These are phyloP conservation scores for Clathrus columnatus DNA, from an alignment of 768 basidiomycete species.

Conservation along the genomic window DNA sequence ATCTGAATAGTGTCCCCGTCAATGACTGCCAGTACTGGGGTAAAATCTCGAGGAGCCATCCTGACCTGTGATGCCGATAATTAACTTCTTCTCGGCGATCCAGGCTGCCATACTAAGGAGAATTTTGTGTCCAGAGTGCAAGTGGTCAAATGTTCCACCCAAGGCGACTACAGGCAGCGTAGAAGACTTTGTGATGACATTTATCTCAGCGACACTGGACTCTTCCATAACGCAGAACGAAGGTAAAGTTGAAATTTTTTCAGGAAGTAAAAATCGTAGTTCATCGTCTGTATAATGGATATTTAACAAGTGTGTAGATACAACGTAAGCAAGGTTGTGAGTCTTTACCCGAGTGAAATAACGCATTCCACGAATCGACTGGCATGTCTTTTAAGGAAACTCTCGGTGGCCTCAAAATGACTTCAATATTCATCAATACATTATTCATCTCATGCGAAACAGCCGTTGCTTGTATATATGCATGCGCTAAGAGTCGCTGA, in stretches of 20 bases:
- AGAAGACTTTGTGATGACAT: not conserved
- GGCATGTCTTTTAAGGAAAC: slow-evolving; percentile 28
- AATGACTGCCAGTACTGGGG: not conserved
- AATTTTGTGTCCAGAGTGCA: slow-evolving; percentile 96
- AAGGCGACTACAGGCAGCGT: slow-evolving; percentile 61
- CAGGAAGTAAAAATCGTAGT: not conserved
- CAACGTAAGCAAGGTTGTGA: not conserved
- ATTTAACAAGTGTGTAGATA: not conserved
- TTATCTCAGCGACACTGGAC: not conserved
- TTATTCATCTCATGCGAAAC: slow-evolving; percentile 59
- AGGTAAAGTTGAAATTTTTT: not conserved
- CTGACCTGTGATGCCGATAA: slow-evolving; percentile 83
- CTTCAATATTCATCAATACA: slow-evolving; percentile 69
- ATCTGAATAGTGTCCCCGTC: slow-evolving; percentile 31
- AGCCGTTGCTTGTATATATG: slow-evolving; percentile 81
- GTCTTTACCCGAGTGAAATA: slow-evolving; percentile 6
- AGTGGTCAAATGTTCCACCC: slow-evolving; percentile 96
- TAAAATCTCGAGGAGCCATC: slow-evolving; percentile 10
- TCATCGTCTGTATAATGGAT: not conserved
- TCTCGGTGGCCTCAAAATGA: slow-evolving; percentile 56
- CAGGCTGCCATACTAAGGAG: slow-evolving; percentile 87
- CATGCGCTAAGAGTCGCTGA: slow-evolving; percentile 69
- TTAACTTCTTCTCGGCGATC: slow-evolving; percentile 69
- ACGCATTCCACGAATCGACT: slow-evolving; percentile 4
- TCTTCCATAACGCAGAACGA: not conserved